Conservation (phyloP, 2,329 filamentous ascomycete genomes). For the Escovopsis weberi region DNA sequence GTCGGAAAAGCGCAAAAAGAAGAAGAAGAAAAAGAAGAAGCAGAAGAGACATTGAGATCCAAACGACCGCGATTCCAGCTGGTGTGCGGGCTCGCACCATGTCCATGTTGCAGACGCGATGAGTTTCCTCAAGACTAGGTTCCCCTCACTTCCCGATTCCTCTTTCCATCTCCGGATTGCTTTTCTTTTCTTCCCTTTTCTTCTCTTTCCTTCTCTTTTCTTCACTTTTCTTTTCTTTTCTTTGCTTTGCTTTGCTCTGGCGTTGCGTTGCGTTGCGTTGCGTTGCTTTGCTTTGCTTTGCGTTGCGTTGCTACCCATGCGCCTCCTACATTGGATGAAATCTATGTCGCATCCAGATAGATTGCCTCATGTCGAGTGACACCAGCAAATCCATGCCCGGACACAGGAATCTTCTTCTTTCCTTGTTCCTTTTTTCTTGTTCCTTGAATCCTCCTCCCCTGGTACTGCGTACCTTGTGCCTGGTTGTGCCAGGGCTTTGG, state of each 20-base stretch:
- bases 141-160: slow-evolving; percentile 9
- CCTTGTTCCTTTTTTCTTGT: background rate
- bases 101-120: slow-evolving; percentile 19
- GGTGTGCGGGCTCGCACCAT: slow-evolving; percentile 16
- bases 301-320: no score
- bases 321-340: no score
- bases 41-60: no score
- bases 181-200: background rate
- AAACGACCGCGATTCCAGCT: background rate
- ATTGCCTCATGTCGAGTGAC: no score
- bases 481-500: background rate
- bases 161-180: background rate
- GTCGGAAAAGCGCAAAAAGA: no score
- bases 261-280: no score
- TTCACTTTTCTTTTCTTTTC: no score
- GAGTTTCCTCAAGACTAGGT: slow-evolving; percentile 32
- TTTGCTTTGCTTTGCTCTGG: no score
- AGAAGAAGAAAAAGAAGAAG: no score
- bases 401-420: background rate
- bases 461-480: background rate
- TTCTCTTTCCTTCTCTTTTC: background rate
- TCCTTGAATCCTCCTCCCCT: background rate
- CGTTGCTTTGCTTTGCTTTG: no score
- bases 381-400: no score
- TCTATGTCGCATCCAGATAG: no score